Base-by-base conservation (phyloP, 768 basidiomycete species). In the Clathrus columnatus region DNA sequence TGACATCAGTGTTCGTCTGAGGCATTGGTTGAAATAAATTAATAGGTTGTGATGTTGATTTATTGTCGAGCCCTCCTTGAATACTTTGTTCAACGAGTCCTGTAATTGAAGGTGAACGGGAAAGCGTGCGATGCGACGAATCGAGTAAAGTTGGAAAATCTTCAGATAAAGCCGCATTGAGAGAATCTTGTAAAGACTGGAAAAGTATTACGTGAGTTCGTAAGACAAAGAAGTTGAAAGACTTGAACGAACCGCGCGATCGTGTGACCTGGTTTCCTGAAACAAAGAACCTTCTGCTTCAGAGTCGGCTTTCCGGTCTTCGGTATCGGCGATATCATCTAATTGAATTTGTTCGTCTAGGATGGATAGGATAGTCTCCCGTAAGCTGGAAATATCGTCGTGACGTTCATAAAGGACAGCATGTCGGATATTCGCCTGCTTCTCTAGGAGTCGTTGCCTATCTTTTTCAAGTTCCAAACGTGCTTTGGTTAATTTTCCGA, bases 391-490 rank as follows among this genome's bases (percentile, higher is more conserved):
- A 7, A 24, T 30, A 30, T 47, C 20, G 10, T 47, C 27, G 20
- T n/a, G 28, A 21, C 23, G 29, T 4, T 21, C 24, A n/a, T 23
- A 30, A 44, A 36, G 14, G 5, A 23, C 20, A 28, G 83, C 74
- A 20, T 68, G 67, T 48, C 70, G 73, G 30, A 80, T 71, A 1
- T 75, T 76, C 10, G 64, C 63, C 54, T 87, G 83, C 63, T 83
- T 87, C 70, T 87, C 82, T 52, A 75, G 65, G 45, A 88, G 60
- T 1, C 70, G 50, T 27, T 68, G 72, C 36, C 81, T 70, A 27
- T 69, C 74, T 54, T 82, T 78, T 65, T 90, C 87, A 49, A 91
- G 70, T 60, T 88, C 86, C 49, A 78, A 58, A 30, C 83, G 70
- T 1, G 69, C 79, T 56, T 75, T 73, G 17, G 82, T 73, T 16